Evolutionary conservation across 805 yeast genomes (phyloP).

Genomic region (Vanderwaltozyma polyspora): DNA sequence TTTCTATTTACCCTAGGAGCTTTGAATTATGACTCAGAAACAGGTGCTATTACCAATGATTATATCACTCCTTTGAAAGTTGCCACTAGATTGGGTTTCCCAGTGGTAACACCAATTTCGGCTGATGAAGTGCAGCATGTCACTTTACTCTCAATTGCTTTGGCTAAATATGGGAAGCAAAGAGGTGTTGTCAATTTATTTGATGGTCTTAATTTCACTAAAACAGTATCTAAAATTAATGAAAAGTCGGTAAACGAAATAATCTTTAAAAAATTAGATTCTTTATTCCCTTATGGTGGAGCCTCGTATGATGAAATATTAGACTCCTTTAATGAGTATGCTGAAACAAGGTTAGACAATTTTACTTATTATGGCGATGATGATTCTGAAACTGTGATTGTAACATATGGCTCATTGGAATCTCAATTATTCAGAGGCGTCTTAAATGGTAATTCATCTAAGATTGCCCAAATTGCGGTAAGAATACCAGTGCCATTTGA

Average conservation of each 20-base stretch:
- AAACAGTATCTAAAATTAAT: slow-evolving; percentile 12
- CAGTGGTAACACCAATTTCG: slow-evolving; percentile 58
- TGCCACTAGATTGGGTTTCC: slow-evolving; percentile 52
- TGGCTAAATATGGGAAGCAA: slow-evolving; percentile 34
- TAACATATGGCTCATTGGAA: slow-evolving; percentile 67
- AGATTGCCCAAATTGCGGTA: slow-evolving; percentile 57
- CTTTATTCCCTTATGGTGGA: slow-evolving; percentile 4
- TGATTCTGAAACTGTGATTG: slow-evolving; percentile 61
- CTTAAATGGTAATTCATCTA: slow-evolving; percentile 26
- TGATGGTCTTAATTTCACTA: slow-evolving; percentile 54
- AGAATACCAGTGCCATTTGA: slow-evolving; percentile 79
- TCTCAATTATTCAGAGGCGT: slow-evolving; percentile 41
- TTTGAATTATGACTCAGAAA: slow-evolving; percentile 49
- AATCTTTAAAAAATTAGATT: slow-evolving; percentile 7
- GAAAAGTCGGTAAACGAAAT: slow-evolving; percentile 8
- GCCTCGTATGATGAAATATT: slow-evolving; percentile 20
- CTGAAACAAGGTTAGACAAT: slow-evolving; percentile 18
- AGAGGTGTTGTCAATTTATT: slow-evolving; percentile 54
- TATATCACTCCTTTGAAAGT: slow-evolving; percentile 48
- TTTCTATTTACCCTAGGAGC: slow-evolving; percentile 68
- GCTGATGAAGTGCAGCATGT: slow-evolving; percentile 56
- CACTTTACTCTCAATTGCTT: slow-evolving; percentile 50
- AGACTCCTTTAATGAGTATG: slow-evolving; percentile 18
- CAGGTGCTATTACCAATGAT: slow-evolving; percentile 49
- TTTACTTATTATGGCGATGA: slow-evolving; percentile 49